These are phyloP conservation scores for Lactarius akahatsu DNA, from an alignment of 768 basidiomycete species.

Conservation along the genomic window DNA sequence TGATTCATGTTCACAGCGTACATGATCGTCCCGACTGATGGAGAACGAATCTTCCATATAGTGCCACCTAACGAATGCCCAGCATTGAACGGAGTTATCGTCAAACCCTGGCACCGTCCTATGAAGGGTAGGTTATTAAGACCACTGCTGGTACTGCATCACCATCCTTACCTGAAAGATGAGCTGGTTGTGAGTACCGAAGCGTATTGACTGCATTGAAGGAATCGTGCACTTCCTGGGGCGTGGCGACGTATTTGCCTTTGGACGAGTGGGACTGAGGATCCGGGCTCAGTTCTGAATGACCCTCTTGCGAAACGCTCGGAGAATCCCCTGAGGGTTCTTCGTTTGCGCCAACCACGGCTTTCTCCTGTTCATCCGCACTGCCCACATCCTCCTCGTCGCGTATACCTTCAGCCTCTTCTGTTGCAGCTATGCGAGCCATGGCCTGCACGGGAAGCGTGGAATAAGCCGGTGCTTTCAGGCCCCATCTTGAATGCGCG, in stretches of 20 bases:
- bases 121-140: slow-evolving; percentile 1
- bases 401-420: slow-evolving; percentile 81
- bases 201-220: slow-evolving; percentile 91
- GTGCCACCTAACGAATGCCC: slow-evolving; percentile 96
- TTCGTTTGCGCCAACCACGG: slow-evolving; percentile 12
- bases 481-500: slow-evolving; percentile 82
- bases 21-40: slow-evolving; percentile 91
- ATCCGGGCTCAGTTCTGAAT: slow-evolving; percentile 33
- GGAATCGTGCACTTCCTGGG: slow-evolving; percentile 86
- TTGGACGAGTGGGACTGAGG: slow-evolving; percentile 31
- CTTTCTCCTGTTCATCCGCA: slow-evolving; percentile 3
- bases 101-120: slow-evolving; percentile 89
- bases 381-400: slow-evolving; percentile 64
- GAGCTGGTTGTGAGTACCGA: slow-evolving; percentile 93
- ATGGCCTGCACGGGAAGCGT: slow-evolving; percentile 95
- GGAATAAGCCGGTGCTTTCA: slow-evolving; percentile 89
- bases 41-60: slow-evolving; percentile 98
- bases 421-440: slow-evolving; percentile 86
- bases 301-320: slow-evolving; percentile 34
- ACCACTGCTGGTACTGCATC: background rate
- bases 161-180: slow-evolving; percentile 70
- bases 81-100: slow-evolving; percentile 92
- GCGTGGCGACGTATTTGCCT: slow-evolving; percentile 70
- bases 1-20: slow-evolving; percentile 97
- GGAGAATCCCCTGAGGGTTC: slow-evolving; percentile 33